phyloP scores from a whole-genome alignment of 2,329 filamentous ascomycete genomes.

The Hypoxylon sp. region DNA sequence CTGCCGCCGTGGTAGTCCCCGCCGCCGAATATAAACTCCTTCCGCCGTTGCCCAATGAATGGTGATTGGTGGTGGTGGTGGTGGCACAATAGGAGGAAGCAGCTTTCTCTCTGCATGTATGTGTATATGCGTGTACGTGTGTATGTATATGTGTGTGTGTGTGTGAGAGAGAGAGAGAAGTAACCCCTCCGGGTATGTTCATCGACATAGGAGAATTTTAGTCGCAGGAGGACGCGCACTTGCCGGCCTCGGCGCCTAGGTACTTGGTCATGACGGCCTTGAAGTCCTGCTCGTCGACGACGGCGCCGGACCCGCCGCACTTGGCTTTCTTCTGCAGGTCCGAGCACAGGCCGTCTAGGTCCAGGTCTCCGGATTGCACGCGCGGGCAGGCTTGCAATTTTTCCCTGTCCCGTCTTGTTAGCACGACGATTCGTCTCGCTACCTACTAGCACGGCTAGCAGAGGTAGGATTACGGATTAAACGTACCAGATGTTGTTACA shows the following conservation, averaged over 20 bases:
- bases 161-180: not conserved
- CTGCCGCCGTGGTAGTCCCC: slow-evolving; percentile 10
- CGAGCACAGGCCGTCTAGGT: slow-evolving; percentile 91
- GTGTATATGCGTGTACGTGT: too few species aligned
- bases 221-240: slow-evolving; percentile 18
- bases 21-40: slow-evolving; percentile 37
- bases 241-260: slow-evolving; percentile 61
- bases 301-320: slow-evolving; percentile 90
- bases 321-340: slow-evolving; percentile 96
- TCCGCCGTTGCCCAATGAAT: slow-evolving; percentile 43
- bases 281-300: slow-evolving; percentile 91
- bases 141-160: too few species aligned
- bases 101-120: slow-evolving; percentile 3
- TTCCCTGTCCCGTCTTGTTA: slow-evolving; percentile 76
- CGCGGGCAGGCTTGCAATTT: slow-evolving; percentile 88
- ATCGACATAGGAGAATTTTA: slow-evolving; percentile 1
- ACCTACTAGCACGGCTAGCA: not conserved
- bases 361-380: slow-evolving; percentile 91
- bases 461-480: not conserved
- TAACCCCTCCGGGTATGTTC: slow-evolving; percentile 9
- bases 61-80: slow-evolving; percentile 34
- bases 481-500: slow-evolving; percentile 95
- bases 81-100: slow-evolving; percentile 38
- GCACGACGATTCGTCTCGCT: slow-evolving; percentile 37
- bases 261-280: slow-evolving; percentile 81